Conservation (phyloP, 1,284 basidiomycete species). For the Spongispora temasekensis region DNA sequence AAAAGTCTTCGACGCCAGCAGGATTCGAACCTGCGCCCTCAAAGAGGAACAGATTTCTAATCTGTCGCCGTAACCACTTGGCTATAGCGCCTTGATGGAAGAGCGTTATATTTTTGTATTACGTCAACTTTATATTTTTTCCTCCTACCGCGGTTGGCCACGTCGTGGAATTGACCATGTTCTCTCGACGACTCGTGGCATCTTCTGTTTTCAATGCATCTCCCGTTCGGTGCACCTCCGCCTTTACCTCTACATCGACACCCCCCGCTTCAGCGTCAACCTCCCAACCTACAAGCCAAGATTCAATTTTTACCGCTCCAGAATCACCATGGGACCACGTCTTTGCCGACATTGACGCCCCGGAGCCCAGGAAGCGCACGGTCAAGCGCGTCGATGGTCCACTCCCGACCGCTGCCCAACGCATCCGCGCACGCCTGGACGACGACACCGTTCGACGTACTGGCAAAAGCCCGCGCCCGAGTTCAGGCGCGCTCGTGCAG, state of each 20-base stretch:
- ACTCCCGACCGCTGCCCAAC: slow-evolving; percentile 21
- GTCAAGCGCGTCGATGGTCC: background rate
- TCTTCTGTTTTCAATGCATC: background rate
- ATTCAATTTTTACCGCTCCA: slow-evolving; percentile 40
- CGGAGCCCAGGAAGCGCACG: slow-evolving; percentile 23
- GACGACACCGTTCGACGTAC: background rate
- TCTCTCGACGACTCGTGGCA: no score
- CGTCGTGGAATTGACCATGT: no score
- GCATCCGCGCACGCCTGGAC: slow-evolving; percentile 1
- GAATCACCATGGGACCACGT: slow-evolving; percentile 59
- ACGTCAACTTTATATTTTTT: background rate
- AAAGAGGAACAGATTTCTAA: slow-evolving; percentile 59
- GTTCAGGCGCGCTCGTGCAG: background rate
- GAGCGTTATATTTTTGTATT: background rate
- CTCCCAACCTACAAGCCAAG: slow-evolving; percentile 3
- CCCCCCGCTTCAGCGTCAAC: background rate
- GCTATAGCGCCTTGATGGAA: slow-evolving; percentile 40
- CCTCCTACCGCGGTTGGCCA: no score
- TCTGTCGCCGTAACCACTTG: slow-evolving; percentile 63
- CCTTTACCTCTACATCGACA: slow-evolving; percentile 3
- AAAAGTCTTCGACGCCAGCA: slow-evolving; percentile 56
- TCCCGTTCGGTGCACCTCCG: background rate
- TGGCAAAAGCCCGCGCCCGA: background rate
- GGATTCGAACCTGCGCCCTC: slow-evolving; percentile 73
- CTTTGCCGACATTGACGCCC: slow-evolving; percentile 45